Evolutionary conservation across 2,329 filamentous ascomycete genomes (phyloP).

Genomic region (Stagonosporopsis rhizophila): DNA sequence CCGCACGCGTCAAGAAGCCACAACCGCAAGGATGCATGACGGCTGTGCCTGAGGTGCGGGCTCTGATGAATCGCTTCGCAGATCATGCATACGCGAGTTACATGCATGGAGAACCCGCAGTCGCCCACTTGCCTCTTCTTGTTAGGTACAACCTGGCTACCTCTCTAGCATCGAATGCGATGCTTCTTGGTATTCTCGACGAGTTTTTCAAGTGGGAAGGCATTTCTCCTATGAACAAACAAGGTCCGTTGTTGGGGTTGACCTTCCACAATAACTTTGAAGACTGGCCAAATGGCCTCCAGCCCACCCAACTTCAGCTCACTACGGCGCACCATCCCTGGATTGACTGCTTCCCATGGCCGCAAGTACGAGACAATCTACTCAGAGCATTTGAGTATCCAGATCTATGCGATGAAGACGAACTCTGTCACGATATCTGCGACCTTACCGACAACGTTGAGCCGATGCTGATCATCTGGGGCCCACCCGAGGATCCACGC

Average conservation of each 20-base stretch:
- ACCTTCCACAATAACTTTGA: not conserved
- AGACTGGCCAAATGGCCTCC: constrained; percentile 18
- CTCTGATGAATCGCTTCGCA: constrained; percentile 23
- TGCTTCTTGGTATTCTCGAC: constrained; percentile 16
- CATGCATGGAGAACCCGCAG: constrained; percentile 20
- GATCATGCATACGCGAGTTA: constrained; percentile 29
- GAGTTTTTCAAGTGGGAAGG: constrained; percentile 21
- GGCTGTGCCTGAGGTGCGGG: constrained; percentile 14
- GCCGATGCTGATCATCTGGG: constrained; percentile 56
- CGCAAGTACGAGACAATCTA: constrained; percentile 51
- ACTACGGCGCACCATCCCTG: constrained; percentile 52
- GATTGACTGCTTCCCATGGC: constrained; percentile 49
- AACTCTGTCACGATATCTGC: constrained; percentile 26
- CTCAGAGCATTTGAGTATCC: constrained; percentile 45
- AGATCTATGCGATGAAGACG: constrained; percentile 31
- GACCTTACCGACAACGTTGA: constrained; percentile 14
- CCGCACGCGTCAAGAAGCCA: no score
- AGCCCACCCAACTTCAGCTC: constrained; percentile 51
- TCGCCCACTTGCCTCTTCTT: constrained; percentile 23
- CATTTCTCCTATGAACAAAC: constrained; percentile 26
- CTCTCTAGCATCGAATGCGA: constrained; percentile 20
- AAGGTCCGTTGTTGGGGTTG: not conserved
- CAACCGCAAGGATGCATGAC: constrained; percentile 12
- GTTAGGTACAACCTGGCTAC: constrained; percentile 22
- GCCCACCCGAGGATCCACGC: constrained; percentile 53